Evolutionary conservation across 371 early-diverging fungal genomes (phyloP), one percentile per base, ranked within the genome.

Genomic region (Syncephalastrum monosporum): DNA sequence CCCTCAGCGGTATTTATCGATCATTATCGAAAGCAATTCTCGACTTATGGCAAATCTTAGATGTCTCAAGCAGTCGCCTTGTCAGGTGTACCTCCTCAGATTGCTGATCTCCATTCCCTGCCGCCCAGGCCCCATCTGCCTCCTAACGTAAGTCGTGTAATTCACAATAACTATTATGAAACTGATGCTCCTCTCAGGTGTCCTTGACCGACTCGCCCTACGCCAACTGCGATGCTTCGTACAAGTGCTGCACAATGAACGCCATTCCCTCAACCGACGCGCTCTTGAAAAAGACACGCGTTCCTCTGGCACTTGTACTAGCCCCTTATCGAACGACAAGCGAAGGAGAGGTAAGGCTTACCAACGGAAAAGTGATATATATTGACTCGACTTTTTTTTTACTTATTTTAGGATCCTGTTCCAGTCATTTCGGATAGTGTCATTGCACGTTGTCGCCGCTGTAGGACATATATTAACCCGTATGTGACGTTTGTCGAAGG

Each of bases 391-490:
- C 23, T 49, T 50, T 52, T 43, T 43, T 49, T 33, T n/a, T n/a
- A n/a, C n/a, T n/a, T 33, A 14, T 27, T 14, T 12, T 44, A 85
- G 81, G 84, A 82, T 8, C 84, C 85, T 21, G 90, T 96, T 0
- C 96, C 96, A 5, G 89, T 94, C 2, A 84, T 94, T 38, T 77
- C 85, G 33, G 91, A 96, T 65, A 75, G 83, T 51, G 82, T 84
- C 21, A 95, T 98, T 81, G 89, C 93, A 46, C 87, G 98, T 47
- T 98, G 98, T 74, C 84, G 96, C 55, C 83, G 95, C 19, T 98
- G 98, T 75, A 82, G 97, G 62, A 90, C 96, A 5, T 98, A 98
- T 63, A 92, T 98, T 67, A 97, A 97, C 65, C 97, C 97, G 8
- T 98, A 89, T 74, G 90, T 96, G 5, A 86, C 86, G 47, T 96